These are phyloP conservation scores for Pezicula radicicola DNA, from an alignment of 2,329 filamentous ascomycete genomes.

Conservation along the genomic window DNA sequence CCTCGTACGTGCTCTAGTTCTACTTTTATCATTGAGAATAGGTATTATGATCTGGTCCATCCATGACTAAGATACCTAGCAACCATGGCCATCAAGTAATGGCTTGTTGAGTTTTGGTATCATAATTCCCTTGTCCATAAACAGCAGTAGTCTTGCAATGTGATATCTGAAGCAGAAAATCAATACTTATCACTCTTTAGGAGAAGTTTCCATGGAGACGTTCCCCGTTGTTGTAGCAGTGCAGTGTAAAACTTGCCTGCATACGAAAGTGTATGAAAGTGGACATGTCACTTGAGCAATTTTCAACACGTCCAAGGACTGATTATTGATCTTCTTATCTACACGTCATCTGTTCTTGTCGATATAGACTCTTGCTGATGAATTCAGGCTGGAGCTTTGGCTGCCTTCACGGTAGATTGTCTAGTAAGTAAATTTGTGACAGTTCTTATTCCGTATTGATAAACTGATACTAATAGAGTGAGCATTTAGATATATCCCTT, in stretches of 20 bases:
- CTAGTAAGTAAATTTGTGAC: conserved; percentile 45
- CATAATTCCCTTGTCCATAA: too few relatives aligned
- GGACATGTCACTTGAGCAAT: too few relatives aligned
- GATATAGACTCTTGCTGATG: conserved; percentile 7
- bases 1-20: conserved; percentile 39
- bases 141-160: too few relatives aligned
- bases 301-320: neutral
- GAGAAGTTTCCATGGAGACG: neutral
- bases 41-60: neutral
- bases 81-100: too few relatives aligned
- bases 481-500: conserved; percentile 66
- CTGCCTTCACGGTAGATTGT: conserved; percentile 82
- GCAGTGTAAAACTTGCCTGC: too few relatives aligned
- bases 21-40: neutral
- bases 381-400: conserved; percentile 73
- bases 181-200: neutral
- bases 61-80: too few relatives aligned
- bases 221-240: too few relatives aligned
- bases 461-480: too few relatives aligned
- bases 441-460: too few relatives aligned
- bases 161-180: neutral
- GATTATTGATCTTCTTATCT: neutral
- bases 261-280: too few relatives aligned
- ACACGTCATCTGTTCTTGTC: neutral
- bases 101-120: too few relatives aligned